These are phyloP conservation scores for Keithomyces neogunnii DNA, from an alignment of 2,329 filamentous ascomycete species.

Conservation along the genomic window DNA sequence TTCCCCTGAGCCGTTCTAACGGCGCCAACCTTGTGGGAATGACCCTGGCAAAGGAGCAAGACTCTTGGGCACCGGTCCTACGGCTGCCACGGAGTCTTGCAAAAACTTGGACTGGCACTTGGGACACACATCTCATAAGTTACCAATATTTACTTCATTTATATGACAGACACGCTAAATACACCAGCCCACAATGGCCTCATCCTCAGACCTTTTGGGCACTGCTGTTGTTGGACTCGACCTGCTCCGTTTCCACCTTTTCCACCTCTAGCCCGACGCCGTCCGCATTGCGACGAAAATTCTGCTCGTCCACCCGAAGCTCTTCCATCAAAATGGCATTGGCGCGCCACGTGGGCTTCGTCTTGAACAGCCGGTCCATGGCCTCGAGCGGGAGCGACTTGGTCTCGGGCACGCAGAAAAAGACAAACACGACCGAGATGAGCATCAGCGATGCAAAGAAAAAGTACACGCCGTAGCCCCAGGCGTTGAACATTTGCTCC, in stretches of 20 bases:
- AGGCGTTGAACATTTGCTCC: conserved; percentile 51
- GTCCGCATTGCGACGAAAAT: conserved; percentile 22
- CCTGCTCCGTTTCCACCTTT: conserved; percentile 17
- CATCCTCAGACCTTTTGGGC: background rate
- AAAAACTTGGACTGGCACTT: too few relatives aligned
- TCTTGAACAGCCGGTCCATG: conserved; percentile 54
- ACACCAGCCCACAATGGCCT: background rate
- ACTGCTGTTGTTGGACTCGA: conserved; percentile 10
- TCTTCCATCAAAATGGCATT: conserved; percentile 36
- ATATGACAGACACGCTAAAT: background rate
- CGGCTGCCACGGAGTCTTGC: too few relatives aligned
- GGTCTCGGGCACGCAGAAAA: conserved; percentile 57
- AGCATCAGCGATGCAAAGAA: conserved; percentile 60
- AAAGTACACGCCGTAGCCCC: conserved; percentile 59
- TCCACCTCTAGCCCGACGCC: conserved; percentile 19
- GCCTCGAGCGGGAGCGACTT: conserved; percentile 56
- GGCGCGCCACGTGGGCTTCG: conserved; percentile 35
- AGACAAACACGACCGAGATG: conserved; percentile 48
- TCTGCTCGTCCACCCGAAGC: conserved; percentile 25
- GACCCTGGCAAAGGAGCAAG: too few relatives aligned
- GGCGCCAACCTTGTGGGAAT: too few relatives aligned
- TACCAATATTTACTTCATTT: too few relatives aligned
- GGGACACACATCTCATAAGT: too few relatives aligned
- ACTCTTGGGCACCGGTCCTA: too few relatives aligned
- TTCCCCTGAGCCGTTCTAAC: too few relatives aligned